Base-by-base conservation (phyloP, 169 alveolate genomes). In the Theileria equi region DNA sequence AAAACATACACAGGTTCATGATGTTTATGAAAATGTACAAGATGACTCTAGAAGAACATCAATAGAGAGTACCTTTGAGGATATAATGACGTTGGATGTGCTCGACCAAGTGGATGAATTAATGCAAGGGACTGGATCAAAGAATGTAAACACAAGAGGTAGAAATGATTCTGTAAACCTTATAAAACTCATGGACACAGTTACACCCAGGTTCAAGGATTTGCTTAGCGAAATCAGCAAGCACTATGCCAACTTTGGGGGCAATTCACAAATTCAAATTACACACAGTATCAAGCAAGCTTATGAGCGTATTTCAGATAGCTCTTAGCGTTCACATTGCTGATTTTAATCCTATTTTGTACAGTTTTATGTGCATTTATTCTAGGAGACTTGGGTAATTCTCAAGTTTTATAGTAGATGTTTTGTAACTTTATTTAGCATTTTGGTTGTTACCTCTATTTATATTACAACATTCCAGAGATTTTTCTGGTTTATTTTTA, bases 171-270 rank as follows among this genome's bases (percentile, higher is more conserved):
- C 66, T 43, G 38, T 19, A 0, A 34, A 60, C 38, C 3, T 43
- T 60, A 26, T 60, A 13, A 38, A 38, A 13, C 45, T 67, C 0
- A 8, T 67, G 47, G 69, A 49, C 2, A n/a, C 47, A 6, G 55
- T 74, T 34, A 74, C 84, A 0, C 79, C 84, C 6, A 63, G 57
- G 47, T 74, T 74, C 45, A 53, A 64, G 47, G 79, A 74, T 62
- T 31, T 74, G 19, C 19, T 74, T 34, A 36, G 54, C 11, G 84
- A 74, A 62, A 54, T 74, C 41, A 47, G 68, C 19, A 74, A 63
- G 41, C 74, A 74, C 49, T 74, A 74, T 59, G 43, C 34, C n/a
- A 32, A 32, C n/a, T n/a, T n/a, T n/a, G n/a, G n/a, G n/a, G n/a
- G 19, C 45, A 38, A 38, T 13, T 13, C 13, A 38, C 45, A 38